phyloP scores from a whole-genome alignment of 345 rosid species.

The Erysimum cheiranthoides region DNA sequence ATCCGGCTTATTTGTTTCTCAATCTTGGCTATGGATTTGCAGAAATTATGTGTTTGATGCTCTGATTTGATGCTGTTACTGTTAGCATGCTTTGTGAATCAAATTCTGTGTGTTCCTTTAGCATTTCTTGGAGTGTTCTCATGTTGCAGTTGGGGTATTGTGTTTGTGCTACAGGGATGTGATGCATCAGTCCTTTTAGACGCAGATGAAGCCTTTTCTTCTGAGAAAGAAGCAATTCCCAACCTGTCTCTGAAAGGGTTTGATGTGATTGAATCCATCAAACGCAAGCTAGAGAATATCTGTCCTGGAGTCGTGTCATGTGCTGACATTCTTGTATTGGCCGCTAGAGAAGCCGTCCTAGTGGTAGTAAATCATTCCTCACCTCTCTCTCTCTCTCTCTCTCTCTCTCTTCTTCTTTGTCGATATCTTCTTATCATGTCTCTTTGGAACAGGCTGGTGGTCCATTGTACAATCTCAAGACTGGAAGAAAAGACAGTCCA shows the following conservation, averaged over 20 bases:
- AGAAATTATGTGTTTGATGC: conserved; percentile 4
- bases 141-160: background rate
- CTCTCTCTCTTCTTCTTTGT: background rate
- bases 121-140: background rate
- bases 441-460: conserved; percentile 62
- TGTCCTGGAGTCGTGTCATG: conserved; percentile 82
- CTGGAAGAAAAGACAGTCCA: conserved; percentile 69
- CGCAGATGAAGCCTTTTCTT: conserved; percentile 43
- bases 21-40: background rate
- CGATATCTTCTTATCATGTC: conserved; percentile 8
- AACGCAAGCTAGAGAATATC: conserved; percentile 60
- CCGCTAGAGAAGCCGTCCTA: conserved; percentile 70
- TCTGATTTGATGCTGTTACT: conserved; percentile 9
- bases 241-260: conserved; percentile 64
- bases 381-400: background rate
- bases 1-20: background rate
- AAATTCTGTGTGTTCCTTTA: background rate
- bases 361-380: conserved; percentile 55
- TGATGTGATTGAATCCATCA: conserved; percentile 64
- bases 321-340: conserved; percentile 68
- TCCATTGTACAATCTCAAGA: conserved; percentile 68
- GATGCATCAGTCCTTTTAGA: conserved; percentile 74
- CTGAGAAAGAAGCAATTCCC: conserved; percentile 73
- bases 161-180: conserved; percentile 56
- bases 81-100: background rate